Evolutionary conservation across 2,329 filamentous ascomycete genomes (phyloP).

Genomic region (Byssoonygena ceratinophila): DNA sequence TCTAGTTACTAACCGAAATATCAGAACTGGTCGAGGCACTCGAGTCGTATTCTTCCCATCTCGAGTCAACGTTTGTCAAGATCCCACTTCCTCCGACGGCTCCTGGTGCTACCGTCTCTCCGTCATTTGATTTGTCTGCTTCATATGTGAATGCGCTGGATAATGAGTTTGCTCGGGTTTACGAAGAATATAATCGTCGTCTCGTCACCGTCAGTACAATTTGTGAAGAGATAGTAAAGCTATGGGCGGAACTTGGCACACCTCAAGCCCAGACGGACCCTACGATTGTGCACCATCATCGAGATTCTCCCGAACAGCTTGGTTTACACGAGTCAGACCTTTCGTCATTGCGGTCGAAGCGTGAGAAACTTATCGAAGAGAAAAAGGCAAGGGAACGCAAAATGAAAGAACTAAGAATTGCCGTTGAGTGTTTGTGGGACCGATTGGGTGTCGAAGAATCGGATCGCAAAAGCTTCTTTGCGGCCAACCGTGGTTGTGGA

Average conservation of each 20-base stretch:
- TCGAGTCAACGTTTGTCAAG: conserved; percentile 78
- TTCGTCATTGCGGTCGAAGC: conserved; percentile 56
- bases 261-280: conserved; percentile 86
- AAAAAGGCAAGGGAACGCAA: conserved; percentile 73
- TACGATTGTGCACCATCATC: conserved; percentile 77
- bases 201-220: conserved; percentile 62
- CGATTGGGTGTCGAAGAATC: conserved; percentile 71
- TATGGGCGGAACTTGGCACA: conserved; percentile 92
- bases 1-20: conserved; percentile 20
- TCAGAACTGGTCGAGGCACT: conserved; percentile 84
- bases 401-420: conserved; percentile 61
- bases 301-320: conserved; percentile 84
- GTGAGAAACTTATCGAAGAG: conserved; percentile 76
- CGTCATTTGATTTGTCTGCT: conserved; percentile 84
- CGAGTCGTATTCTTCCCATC: conserved; percentile 90
- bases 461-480: conserved; percentile 76
- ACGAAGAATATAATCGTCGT: conserved; percentile 88
- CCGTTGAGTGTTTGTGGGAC: conserved; percentile 82
- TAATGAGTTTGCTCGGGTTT: conserved; percentile 82
- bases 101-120: conserved; percentile 62
- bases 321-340: conserved; percentile 85
- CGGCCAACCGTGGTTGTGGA: conserved; percentile 80
- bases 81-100: conserved; percentile 75
- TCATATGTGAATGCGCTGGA: conserved; percentile 80
- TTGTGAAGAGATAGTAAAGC: conserved; percentile 75